phyloP scores from a whole-genome alignment of 306 rosid genomes.

The Leucaena leucocephala region DNA sequence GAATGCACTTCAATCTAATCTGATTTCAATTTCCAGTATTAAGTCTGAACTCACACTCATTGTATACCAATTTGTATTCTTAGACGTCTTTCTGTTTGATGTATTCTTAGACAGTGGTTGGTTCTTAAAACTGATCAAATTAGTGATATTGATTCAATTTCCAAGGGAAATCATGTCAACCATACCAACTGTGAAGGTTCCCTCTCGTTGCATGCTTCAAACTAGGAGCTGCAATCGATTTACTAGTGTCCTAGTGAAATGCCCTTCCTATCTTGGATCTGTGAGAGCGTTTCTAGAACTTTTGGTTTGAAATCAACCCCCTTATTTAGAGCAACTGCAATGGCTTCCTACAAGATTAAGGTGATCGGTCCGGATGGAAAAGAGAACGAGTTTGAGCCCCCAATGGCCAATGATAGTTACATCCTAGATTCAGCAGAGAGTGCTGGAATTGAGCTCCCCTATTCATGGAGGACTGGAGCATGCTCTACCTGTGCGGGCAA shows the following conservation, averaged over 20 bases:
- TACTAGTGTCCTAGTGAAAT: conserved; percentile 38
- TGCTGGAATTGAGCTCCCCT: conserved; percentile 74
- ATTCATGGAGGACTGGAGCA: conserved; percentile 83
- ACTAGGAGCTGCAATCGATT: conserved; percentile 31
- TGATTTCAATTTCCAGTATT: not conserved
- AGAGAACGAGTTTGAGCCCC: conserved; percentile 67
- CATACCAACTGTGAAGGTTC: conserved; percentile 49
- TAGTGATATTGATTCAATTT: conserved; percentile 38
- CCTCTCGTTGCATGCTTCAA: conserved; percentile 53
- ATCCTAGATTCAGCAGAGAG: conserved; percentile 77
- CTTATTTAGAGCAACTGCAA: conserved; percentile 52
- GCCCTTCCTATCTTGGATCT: conserved; percentile 53
- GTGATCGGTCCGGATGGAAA: conserved; percentile 62
- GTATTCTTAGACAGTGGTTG: not conserved
- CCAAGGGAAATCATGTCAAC: conserved; percentile 58
- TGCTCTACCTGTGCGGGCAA: conserved; percentile 79
- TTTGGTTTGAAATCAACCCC: conserved; percentile 65
- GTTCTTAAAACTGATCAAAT: conserved; percentile 28
- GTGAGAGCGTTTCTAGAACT: conserved; percentile 48
- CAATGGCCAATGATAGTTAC: conserved; percentile 65
- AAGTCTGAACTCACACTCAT: not conserved
- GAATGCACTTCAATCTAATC: not conserved
- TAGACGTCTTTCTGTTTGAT: too few relatives aligned
- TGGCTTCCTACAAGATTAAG: conserved; percentile 74
- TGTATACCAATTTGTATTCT: not conserved